A percentile compares a stretch with the other conserved stretches of the same genome.
Conservation (phyloP, 306 rosid genomes). For the Fragaria iinumae region DNA sequence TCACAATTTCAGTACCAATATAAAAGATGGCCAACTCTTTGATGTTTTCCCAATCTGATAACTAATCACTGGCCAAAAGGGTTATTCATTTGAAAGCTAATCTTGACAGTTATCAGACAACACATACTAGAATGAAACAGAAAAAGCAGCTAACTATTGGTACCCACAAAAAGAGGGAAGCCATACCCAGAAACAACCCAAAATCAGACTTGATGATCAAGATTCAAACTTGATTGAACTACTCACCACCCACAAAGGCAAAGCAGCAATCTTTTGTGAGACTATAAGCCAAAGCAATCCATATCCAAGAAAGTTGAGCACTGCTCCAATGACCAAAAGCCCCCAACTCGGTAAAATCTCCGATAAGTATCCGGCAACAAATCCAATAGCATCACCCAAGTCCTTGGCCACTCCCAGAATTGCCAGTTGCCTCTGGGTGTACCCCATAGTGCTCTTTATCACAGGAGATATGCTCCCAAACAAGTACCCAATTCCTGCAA, state of each 20-base stretch:
- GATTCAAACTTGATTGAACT: conserved; percentile 5
- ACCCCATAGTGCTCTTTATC: conserved; percentile 61
- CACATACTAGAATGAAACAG: neutral
- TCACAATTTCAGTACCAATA: neutral
- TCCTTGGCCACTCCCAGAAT: conserved; percentile 85
- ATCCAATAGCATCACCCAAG: conserved; percentile 70
- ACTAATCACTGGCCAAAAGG: neutral
- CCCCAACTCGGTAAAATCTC: conserved; percentile 75
- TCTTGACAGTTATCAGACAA: neutral
- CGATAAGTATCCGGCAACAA: conserved; percentile 63
- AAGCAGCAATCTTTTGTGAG: conserved; percentile 41
- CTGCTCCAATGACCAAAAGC: conserved; percentile 60
- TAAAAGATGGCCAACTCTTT: neutral
- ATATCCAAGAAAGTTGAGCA: conserved; percentile 66
- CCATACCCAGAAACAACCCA: conserved; percentile 7
- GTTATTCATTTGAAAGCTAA: neutral
- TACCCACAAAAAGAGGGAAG: neutral
- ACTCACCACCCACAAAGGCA: conserved; percentile 93
- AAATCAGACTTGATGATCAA: conserved; percentile 9
- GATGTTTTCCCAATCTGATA: neutral
- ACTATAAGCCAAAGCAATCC: conserved; percentile 81
- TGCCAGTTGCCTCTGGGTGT: conserved; percentile 68
- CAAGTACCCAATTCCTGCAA: conserved; percentile 82
- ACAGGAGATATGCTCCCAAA: conserved; percentile 87
- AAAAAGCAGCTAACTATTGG: neutral